phyloP scores from a whole-genome alignment of 441 rosid genomes.

The Manihot esculenta region DNA sequence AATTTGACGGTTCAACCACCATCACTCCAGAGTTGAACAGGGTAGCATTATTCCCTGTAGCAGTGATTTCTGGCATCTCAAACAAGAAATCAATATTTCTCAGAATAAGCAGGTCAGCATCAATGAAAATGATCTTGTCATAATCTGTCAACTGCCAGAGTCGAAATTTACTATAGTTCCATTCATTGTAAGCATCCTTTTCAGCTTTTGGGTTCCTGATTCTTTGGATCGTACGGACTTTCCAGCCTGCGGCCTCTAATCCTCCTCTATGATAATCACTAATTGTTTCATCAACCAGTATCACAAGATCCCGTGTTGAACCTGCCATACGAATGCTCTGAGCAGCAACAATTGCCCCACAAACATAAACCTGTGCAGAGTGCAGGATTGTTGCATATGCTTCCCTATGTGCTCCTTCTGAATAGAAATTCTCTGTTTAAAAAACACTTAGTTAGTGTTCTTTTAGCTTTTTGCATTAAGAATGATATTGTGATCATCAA shows the following conservation, averaged over 20 bases:
- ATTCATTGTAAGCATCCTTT: constrained; percentile 74
- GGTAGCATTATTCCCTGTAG: constrained; percentile 69
- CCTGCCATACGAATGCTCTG: constrained; percentile 87
- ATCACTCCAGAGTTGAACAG: constrained; percentile 85
- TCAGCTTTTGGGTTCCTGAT: constrained; percentile 81
- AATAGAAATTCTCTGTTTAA: constrained; percentile 58
- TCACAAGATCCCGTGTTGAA: constrained; percentile 77
- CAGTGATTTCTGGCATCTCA: constrained; percentile 84
- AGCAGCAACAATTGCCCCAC: constrained; percentile 87
- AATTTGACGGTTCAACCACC: constrained; percentile 81
- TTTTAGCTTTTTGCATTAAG: background rate
- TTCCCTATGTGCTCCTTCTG: constrained; percentile 59
- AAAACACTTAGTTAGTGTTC: constrained; percentile 14
- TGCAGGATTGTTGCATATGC: constrained; percentile 88
- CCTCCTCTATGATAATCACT: constrained; percentile 68
- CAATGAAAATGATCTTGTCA: constrained; percentile 82
- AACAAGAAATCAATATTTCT: constrained; percentile 81
- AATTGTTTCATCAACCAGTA: constrained; percentile 74
- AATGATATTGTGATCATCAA: background rate
- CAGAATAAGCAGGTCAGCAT: constrained; percentile 80
- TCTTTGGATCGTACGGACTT: constrained; percentile 64
- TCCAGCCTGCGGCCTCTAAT: constrained; percentile 85
- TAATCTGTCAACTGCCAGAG: constrained; percentile 87
- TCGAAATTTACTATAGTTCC: constrained; percentile 90
- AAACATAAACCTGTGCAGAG: constrained; percentile 74